A percentile compares a stretch with the other conserved stretches of the same genome.
Conservation (phyloP, 306 rosid species). For the Amphicarpaea edgeworthii region DNA sequence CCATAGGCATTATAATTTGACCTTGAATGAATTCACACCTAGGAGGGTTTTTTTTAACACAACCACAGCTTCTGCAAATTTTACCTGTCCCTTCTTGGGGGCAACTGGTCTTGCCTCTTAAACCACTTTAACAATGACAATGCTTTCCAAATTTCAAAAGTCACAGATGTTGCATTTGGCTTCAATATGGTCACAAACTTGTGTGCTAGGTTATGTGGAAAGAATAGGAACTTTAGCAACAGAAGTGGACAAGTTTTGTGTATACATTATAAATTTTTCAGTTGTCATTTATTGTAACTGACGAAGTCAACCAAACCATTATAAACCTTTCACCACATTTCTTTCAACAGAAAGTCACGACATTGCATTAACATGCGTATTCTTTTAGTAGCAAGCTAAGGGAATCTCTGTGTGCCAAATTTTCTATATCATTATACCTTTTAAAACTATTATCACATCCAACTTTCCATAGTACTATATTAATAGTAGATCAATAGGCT, state of each 20-base stretch:
- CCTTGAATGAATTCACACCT: conserved; percentile 17
- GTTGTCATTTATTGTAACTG: conserved; percentile 1
- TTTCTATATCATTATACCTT: background rate
- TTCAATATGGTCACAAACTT: background rate
- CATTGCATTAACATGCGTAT: conserved; percentile 6
- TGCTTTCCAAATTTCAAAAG: conserved; percentile 19
- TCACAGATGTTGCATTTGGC: background rate
- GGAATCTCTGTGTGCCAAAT: conserved; percentile 15
- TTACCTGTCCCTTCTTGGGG: background rate
- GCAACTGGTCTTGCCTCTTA: conserved; percentile 1
- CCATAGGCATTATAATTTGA: conserved; percentile 8
- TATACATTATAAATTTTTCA: conserved; percentile 1
- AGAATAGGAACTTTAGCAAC: conserved; percentile 11
- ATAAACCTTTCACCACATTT: background rate
- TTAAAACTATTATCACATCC: conserved; percentile 12
- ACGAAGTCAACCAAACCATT: conserved; percentile 31
- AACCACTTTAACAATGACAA: conserved; percentile 11
- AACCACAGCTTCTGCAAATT: conserved; percentile 5
- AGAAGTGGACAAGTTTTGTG: background rate
- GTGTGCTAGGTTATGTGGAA: background rate
- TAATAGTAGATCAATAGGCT: conserved; percentile 1
- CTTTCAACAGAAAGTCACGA: conserved; percentile 2
- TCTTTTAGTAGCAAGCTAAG: conserved; percentile 11
- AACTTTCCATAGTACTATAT: conserved; percentile 20
- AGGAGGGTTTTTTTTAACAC: background rate